Evolutionary conservation across 73 alveolate species (phyloP), one percentile per base, ranked within the genome.

Genomic region (Diophrys appendiculata): DNA sequence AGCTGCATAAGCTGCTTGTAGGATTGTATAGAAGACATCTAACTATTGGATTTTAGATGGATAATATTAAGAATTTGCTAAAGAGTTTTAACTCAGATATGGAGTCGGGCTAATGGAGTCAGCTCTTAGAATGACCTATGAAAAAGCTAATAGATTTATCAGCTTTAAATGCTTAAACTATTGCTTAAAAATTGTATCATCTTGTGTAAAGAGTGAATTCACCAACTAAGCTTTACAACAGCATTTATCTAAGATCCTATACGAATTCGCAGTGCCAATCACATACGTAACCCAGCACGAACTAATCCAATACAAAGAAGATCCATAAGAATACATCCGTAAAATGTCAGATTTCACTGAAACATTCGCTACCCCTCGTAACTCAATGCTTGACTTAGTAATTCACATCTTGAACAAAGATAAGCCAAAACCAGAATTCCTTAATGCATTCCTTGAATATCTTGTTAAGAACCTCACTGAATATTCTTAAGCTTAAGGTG

Each of bases 241-340:
- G 0, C 84, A 82, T 65, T 68, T 81, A 43, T 90, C 87, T 71
- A 86, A 80, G 75, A 52, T 90, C 23, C 65, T 90, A 26, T 90
- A 80, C 54, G 92, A 90, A 75, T 73, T 69, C 28, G 65, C 82
- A 29, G 54, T 90, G 34, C 93, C 96, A 2, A 76, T 81, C 65
- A 74, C 87, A 80, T 60, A 76, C 32, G 33, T 88, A 0, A 78
- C 93, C 22, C 80, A 72, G 23, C 79, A 81, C 73, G 96, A 90
- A 54, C 77, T 81, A 22, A 30, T 33, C 24, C 77, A 86, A 64
- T 90, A 78, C 82, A 68, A 69, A 33, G 87, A 75, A 23, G 96
- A 90, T 34, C 94, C 93, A 2, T 81, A 78, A 35, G 96, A 90
- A 68, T 90, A 84, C 74, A 82, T 90, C 52, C 77, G 92, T 32